Evolutionary conservation across 495 filamentous ascomycete species (phyloP), one percentile per base, ranked within the genome.

Genomic region (Lasiosphaeria hispida): DNA sequence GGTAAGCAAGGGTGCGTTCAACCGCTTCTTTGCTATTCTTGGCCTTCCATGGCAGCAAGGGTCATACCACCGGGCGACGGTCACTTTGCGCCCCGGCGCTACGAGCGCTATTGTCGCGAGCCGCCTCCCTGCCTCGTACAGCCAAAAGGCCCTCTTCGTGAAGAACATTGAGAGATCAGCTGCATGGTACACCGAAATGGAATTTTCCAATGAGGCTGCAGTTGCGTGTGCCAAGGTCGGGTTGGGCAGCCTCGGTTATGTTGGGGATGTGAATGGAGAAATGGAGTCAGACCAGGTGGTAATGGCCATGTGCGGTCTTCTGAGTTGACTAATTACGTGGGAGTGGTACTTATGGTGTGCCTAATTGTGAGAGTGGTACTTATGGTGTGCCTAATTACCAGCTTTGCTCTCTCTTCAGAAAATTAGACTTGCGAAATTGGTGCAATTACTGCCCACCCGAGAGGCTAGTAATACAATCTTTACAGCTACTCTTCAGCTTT

Each of bases 231-330:
- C 65, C 13, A 74, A 58, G 50, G 55, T 76, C 15, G 74, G 75
- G 14, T 14, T 51, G 14, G 75, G 75, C 10, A 71, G 61, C 60
- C 49, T 81, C n/a, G 71, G 69, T 15, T 79, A 79, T 58, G 61
- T 77, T 55, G 77, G 77, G 9, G 76, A 82, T 70, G 72, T 79
- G 42, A 77, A 79, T 56, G 66, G 59, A 1, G 77, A 78, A 66
- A 59, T 67, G 18, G 68, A 58, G 6, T 68, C 71, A 5, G 56
- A 65, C 23, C 40, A 52, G n/a, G 64, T 77, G 48, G 58, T 78
- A 19, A 55, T 80, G 59, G 67, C 72, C 53, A 66, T 78, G 62
- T 72, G 72, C 53, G 71, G 68, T 8, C 57, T 75, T 57, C 59
- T 59, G 48, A 49, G 19, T 40, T 63, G 48, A 57, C 23, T 2